These are phyloP conservation scores for Phellopilus nigrolimitatus DNA, from an alignment of 1,284 basidiomycete genomes.

Conservation along the genomic window DNA sequence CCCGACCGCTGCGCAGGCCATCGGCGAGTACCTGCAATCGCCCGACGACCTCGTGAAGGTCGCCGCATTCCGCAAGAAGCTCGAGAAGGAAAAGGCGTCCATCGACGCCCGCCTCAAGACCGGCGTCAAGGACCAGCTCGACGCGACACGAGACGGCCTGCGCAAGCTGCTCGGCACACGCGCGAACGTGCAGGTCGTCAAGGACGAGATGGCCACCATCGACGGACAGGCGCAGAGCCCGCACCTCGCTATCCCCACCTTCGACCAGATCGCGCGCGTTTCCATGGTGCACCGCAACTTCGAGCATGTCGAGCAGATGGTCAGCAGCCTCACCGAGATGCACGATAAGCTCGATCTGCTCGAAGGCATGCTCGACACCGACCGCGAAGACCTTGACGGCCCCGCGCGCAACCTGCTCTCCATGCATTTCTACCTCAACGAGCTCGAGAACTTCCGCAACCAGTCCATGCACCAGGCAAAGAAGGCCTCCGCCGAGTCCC, in stretches of 20 bases:
- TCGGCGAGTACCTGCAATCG: conserved; percentile 84
- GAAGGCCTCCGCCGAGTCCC: conserved; percentile 67
- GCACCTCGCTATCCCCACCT: conserved; percentile 67
- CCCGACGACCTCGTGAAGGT: conserved; percentile 95
- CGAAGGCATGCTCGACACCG: conserved; percentile 72
- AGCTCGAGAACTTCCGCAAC: conserved; percentile 91
- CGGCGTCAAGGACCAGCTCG: conserved; percentile 92
- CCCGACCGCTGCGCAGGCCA: conserved; percentile 70
- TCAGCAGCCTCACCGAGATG: conserved; percentile 89
- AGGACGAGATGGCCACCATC: conserved; percentile 89
- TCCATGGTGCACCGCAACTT: conserved; percentile 96
- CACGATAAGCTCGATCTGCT: conserved; percentile 78
- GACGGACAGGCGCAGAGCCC: conserved; percentile 79
- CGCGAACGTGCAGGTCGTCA: conserved; percentile 79
- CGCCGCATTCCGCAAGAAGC: conserved; percentile 84
- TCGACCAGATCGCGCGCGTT: conserved; percentile 91
- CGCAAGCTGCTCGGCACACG: conserved; percentile 81
- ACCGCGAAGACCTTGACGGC: conserved; percentile 72
- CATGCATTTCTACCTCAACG: conserved; percentile 86
- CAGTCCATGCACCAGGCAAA: conserved; percentile 91
- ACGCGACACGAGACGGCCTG: conserved; percentile 87
- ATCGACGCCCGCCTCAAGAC: conserved; percentile 90
- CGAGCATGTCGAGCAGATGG: conserved; percentile 92
- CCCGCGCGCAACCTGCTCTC: conserved; percentile 84
- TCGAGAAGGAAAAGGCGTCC: conserved; percentile 95